Percentiles rank a stretch among this genome's conserved stretches.
These are phyloP conservation scores for Colletotrichum sidae DNA, from an alignment of 2,329 filamentous ascomycete species.

Conservation along the genomic window DNA sequence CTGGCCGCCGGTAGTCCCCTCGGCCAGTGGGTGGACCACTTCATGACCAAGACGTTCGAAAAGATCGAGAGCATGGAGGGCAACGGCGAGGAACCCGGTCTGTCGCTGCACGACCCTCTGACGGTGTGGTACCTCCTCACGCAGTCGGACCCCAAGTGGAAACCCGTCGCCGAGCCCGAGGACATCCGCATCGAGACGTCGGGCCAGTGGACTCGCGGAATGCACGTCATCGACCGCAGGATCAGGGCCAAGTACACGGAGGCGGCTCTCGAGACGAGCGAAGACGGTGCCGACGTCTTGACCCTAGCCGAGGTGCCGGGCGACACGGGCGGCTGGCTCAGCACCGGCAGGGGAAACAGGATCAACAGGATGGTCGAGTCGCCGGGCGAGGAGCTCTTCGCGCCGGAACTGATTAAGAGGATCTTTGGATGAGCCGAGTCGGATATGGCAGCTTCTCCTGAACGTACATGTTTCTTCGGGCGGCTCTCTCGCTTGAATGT, in stretches of 20 bases:
- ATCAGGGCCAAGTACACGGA: slow-evolving; percentile 64
- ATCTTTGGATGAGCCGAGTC: slow-evolving; percentile 64
- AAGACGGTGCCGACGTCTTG: slow-evolving; percentile 50
- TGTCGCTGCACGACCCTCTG: slow-evolving; percentile 81
- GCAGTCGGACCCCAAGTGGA: slow-evolving; percentile 68
- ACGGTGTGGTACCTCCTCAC: slow-evolving; percentile 84
- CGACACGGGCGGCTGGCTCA: slow-evolving; percentile 83
- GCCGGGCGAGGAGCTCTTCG: slow-evolving; percentile 77
- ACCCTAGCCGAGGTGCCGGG: slow-evolving; percentile 67
- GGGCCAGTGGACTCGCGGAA: slow-evolving; percentile 95
- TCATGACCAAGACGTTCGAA: slow-evolving; percentile 76
- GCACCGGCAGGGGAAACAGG: slow-evolving; percentile 79
- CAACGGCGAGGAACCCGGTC: slow-evolving; percentile 67
- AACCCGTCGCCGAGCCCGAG: slow-evolving; percentile 68
- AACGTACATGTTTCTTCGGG: slow-evolving; percentile 33
- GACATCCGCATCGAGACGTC: slow-evolving; percentile 91
- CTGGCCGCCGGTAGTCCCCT: slow-evolving; percentile 75
- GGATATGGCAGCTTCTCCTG: slow-evolving; percentile 12
- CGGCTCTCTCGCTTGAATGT: slow-evolving; percentile 45
- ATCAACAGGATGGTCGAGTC: slow-evolving; percentile 78
- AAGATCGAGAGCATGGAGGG: slow-evolving; percentile 74
- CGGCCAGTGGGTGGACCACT: slow-evolving; percentile 78
- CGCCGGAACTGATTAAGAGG: slow-evolving; percentile 71
- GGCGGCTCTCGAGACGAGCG: slow-evolving; percentile 46
- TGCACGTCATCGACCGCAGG: slow-evolving; percentile 86